phyloP scores from a whole-genome alignment of 306 rosid species.

The Castanea mollissima region DNA sequence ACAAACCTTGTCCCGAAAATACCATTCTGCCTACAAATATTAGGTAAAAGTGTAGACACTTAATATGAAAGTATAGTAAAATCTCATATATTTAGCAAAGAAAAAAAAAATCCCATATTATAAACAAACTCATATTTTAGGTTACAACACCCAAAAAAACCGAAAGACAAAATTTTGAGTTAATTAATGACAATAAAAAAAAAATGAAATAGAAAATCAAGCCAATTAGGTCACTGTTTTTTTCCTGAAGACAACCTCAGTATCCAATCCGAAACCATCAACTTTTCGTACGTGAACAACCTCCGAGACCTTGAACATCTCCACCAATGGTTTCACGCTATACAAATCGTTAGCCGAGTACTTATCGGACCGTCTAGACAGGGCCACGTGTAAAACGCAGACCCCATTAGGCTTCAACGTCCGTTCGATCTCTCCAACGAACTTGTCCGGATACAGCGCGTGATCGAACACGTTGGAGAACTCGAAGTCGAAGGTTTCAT shows the following conservation, averaged over 20 bases:
- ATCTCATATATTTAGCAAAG: no score
- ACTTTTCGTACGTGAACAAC: slow-evolving; percentile 53
- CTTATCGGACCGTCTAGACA: slow-evolving; percentile 63
- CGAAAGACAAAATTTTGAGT: not conserved
- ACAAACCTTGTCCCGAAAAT: no score
- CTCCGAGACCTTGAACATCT: slow-evolving; percentile 46
- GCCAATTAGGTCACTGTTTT: not conserved
- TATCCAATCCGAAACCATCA: slow-evolving; percentile 88
- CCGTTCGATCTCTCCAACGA: slow-evolving; percentile 82
- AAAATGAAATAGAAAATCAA: not conserved
- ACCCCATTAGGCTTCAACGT: slow-evolving; percentile 75
- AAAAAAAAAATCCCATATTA: no score
- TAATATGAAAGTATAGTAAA: no score
- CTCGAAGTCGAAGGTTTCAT: slow-evolving; percentile 69
- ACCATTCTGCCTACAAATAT: no score
- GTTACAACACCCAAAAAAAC: no score
- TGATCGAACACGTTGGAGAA: slow-evolving; percentile 97
- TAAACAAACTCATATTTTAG: no score
- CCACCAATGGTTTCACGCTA: slow-evolving; percentile 59
- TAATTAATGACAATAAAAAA: not conserved
- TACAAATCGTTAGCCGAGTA: slow-evolving; percentile 87
- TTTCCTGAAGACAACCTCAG: slow-evolving; percentile 72
- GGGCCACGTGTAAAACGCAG: slow-evolving; percentile 74
- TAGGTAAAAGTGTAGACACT: no score
- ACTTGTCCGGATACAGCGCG: slow-evolving; percentile 74